Conservation (phyloP, 2,329 filamentous ascomycete species). For the Claviceps quebecensis region DNA sequence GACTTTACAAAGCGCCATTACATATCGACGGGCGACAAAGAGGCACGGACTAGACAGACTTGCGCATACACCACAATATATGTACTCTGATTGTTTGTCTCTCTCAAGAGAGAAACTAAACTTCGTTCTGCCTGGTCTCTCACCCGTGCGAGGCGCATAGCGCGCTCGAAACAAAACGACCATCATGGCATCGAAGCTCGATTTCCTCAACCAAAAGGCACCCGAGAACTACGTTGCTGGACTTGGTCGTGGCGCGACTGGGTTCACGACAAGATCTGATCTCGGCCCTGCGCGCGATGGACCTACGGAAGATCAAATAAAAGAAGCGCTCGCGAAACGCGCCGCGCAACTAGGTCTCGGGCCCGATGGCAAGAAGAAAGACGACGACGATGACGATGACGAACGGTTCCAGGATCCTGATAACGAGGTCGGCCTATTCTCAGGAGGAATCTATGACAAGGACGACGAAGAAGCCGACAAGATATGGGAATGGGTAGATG, state of each 20-base stretch:
- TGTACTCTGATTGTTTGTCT: no score
- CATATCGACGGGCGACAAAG: background rate
- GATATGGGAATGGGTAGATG: conserved; percentile 91
- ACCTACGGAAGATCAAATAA: conserved; percentile 94
- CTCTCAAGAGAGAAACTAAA: background rate
- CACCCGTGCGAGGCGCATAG: conserved; percentile 1
- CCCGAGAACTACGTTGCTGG: conserved; percentile 88
- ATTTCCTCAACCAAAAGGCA: conserved; percentile 78
- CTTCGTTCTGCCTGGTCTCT: background rate
- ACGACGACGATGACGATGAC: conserved; percentile 60
- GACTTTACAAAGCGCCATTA: background rate
- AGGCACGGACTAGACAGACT: background rate
- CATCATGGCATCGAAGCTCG: conserved; percentile 42
- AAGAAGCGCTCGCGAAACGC: conserved; percentile 89
- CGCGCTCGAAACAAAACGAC: background rate
- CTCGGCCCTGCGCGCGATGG: conserved; percentile 89
- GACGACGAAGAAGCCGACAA: conserved; percentile 96
- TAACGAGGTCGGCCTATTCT: conserved; percentile 91
- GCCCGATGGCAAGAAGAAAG: conserved; percentile 56
- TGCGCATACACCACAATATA: no score
- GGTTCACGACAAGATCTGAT: conserved; percentile 95
- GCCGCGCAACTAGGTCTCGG: conserved; percentile 67
- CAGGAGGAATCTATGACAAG: conserved; percentile 88
- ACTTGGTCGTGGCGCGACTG: conserved; percentile 92
- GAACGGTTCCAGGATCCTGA: conserved; percentile 90